Base-by-base conservation (phyloP, 2,329 filamentous ascomycete species). In the Aspergillus costaricaensis region DNA sequence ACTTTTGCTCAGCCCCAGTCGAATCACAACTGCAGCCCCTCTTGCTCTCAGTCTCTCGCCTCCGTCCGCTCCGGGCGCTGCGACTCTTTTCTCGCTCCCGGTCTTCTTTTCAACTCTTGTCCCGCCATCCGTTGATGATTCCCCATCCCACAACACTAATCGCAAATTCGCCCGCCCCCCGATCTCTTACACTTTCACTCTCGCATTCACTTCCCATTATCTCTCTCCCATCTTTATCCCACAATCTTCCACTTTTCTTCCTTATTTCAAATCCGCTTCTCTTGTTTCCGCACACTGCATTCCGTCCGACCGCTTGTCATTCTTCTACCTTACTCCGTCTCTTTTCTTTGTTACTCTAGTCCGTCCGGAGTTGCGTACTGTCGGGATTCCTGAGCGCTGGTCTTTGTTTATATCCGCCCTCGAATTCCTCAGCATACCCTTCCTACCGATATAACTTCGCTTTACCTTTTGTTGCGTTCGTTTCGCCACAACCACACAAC, bases 1-100 rank as follows among this genome's bases (percentile, higher is more conserved):
- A 56, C 51, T 55, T 58, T 38, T 23, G 64, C 68, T 70, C 68
- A 69, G 69, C 68, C 72, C 67, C 69, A 74, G 62, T 62, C 59
- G 56, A 61, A 59, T 49, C 56, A 67, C 67, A 65, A 63, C 39
- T 43, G 62, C 59, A 66, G 71, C 71, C 72, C 72, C 65, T 68
- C 65, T 65, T 62, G 61, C 63, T 63, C 58, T 36, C 25, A 27
- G 25, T 27, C 23, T 36, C 23, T 65, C 62, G 62, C 64, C 67
- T 68, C 69, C 68, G 67, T 69, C 68, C 65, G 58, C 62, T 66
- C 64, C 64, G 61, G 63, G 62, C 59, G 60, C 60, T 52, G 47
- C 59, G 47, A 49, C 57, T 58, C 55, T 65, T 27, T 44, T 58
- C 56, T 65, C 66, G 63, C 62, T 66, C 63, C 60, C 58, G 62